Evolutionary conservation across 371 early-diverging fungal genomes (phyloP), one percentile per base, ranked within the genome.

Genomic region (Apophysomyces elegans): DNA sequence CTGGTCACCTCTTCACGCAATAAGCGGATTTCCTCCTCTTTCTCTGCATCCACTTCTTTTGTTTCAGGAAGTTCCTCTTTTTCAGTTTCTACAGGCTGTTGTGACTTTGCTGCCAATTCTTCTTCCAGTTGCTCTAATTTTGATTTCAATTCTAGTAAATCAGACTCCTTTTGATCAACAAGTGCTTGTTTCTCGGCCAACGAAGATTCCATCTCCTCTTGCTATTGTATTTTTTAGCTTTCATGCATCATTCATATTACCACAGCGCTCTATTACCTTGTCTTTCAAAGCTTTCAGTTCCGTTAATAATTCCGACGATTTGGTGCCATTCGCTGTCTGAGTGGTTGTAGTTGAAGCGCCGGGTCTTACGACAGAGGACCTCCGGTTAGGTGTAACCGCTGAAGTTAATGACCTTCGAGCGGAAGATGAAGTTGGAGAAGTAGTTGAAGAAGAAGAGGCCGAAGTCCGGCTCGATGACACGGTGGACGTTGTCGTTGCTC

Each of bases 251-350:
- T 16, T 12, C 26, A n/a, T n/a, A 14, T 39, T n/a, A 3, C 21
- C 37, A 37, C 36, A 12, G 32, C 5, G 12, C n/a, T 47, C 16
- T 8, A 35, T 58, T 61, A 69, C 71, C 71, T 67, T 66, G 26
- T 63, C 64, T 12, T 62, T 63, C 46, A 71, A 46, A 12, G 60
- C 61, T 58, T 71, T 71, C 37, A 71, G 64, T 56, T 71, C 71
- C 14, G 71, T 61, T 14, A 67, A 26, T 7, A 61, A 45, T 54
- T 71, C 71, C 21, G 71, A 47, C 38, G 67, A 46, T n/a, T 58
- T 56, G 39, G 56, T 65, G 14, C 62, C 70, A 62, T 64, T 64
- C 12, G 43, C 37, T 12, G 63, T 45, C 16, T 65, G 45, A 14
- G 70, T 38, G 43, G 69, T 61, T n/a, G 62, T 21, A 59, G 62